A percentile compares a stretch with the other conserved stretches of the same genome.
These are phyloP conservation scores for Entelexis sorbosivorans DNA, from an alignment of 1,139 yeast genomes.

Conservation along the genomic window DNA sequence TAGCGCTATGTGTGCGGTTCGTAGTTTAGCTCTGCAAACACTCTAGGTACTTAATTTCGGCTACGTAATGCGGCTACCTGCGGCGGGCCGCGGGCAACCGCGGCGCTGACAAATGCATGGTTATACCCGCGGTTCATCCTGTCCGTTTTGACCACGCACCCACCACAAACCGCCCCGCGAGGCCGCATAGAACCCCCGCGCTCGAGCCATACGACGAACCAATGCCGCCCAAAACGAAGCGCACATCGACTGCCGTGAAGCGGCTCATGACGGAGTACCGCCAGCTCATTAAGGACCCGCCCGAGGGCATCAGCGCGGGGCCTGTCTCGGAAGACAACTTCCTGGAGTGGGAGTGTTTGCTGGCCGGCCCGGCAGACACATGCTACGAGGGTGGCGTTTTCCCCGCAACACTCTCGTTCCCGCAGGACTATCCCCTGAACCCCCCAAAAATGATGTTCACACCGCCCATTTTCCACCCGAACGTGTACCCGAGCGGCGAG, in stretches of 20 bases:
- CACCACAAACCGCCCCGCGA: neutral
- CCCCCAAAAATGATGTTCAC: conserved; percentile 81
- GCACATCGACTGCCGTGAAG: conserved; percentile 57
- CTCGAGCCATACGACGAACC: neutral
- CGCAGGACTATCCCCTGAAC: conserved; percentile 77
- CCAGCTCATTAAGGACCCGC: conserved; percentile 73
- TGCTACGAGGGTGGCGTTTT: conserved; percentile 91
- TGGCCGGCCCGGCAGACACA: conserved; percentile 90
- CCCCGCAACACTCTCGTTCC: conserved; percentile 73
- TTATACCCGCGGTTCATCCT: neutral
- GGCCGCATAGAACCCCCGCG: neutral
- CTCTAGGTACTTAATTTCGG: too few relatives aligned
- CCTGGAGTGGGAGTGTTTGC: conserved; percentile 80
- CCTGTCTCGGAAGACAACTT: conserved; percentile 74
- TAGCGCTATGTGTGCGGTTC: neutral
- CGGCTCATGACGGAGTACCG: conserved; percentile 80
- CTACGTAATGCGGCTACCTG: neutral
- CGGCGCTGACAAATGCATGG: neutral
- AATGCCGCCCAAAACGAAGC: conserved; percentile 16
- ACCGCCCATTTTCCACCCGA: conserved; percentile 84
- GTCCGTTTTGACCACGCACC: neutral
- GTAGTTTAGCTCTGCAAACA: neutral
- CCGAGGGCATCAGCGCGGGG: conserved; percentile 92
- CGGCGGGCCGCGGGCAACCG: too few relatives aligned
- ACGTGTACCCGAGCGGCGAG: conserved; percentile 83